Evolutionary conservation across 345 rosid genomes (phyloP).

Genomic region (Moricandia moricandioides): DNA sequence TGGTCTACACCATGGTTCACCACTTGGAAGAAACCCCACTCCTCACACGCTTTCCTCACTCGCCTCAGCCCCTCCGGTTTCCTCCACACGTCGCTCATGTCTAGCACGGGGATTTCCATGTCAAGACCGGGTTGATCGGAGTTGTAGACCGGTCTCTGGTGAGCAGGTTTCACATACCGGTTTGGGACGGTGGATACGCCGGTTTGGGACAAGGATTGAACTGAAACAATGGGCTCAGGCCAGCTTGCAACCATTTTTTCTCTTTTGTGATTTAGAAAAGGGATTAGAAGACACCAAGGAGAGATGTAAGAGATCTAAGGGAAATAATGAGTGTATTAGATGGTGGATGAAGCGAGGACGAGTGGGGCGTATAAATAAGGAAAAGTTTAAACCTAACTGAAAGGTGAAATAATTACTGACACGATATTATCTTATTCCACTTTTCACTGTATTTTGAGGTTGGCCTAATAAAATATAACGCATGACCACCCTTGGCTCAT

Average conservation of each 20-base stretch:
- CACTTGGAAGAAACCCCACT: constrained; percentile 93
- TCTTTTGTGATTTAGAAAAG: background rate
- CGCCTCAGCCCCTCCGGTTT: constrained; percentile 30
- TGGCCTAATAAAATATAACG: background rate
- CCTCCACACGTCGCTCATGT: constrained; percentile 39
- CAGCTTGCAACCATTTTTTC: constrained; percentile 41
- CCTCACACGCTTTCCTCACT: constrained; percentile 56
- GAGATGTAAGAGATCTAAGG: background rate
- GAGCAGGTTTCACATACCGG: constrained; percentile 57
- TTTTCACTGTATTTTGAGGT: background rate
- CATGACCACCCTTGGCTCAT: no score
- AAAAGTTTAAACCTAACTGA: background rate
- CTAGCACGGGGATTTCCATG: constrained; percentile 58
- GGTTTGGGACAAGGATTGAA: constrained; percentile 71
- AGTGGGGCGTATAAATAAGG: constrained; percentile 12
- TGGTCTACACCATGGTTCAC: constrained; percentile 83
- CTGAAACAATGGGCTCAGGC: constrained; percentile 92
- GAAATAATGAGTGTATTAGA: background rate
- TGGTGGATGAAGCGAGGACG: constrained; percentile 1
- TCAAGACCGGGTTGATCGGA: background rate
- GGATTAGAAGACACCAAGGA: background rate
- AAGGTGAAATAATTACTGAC: constrained; percentile 12
- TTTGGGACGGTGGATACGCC: constrained; percentile 54
- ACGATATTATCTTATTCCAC: background rate
- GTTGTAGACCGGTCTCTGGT: constrained; percentile 45